These are phyloP conservation scores for Neofusicoccum sp. DNA, from an alignment of 2,329 filamentous ascomycete genomes.

Conservation along the genomic window DNA sequence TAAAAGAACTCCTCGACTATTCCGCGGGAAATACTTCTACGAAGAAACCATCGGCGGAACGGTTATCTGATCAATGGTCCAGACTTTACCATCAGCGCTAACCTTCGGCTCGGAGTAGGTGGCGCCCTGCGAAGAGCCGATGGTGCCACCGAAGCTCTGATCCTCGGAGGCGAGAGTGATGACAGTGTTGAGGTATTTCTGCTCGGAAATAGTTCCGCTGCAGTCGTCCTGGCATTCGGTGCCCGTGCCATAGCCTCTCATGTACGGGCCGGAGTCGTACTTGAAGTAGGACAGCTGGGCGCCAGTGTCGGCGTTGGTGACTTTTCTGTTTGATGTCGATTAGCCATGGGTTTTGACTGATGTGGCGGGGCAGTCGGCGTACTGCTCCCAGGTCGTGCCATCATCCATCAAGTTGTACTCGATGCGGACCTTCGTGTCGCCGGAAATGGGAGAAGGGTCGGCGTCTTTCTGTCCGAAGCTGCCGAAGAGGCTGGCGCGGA, in stretches of 20 bases:
- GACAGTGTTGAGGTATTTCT: conserved; percentile 41
- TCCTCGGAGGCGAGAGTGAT: conserved; percentile 39
- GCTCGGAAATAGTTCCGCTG: conserved; percentile 37
- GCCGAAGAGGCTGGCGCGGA: conserved; percentile 42
- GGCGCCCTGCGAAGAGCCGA: not conserved
- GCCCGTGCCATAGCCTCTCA: conserved; percentile 41
- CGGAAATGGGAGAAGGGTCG: conserved; percentile 22
- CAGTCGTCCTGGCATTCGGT: conserved; percentile 42
- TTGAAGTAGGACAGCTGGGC: conserved; percentile 35
- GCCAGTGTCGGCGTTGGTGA: conserved; percentile 41
- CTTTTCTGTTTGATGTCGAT: conserved; percentile 1
- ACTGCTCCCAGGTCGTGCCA: conserved; percentile 33
- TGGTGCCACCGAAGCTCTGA: conserved; percentile 24
- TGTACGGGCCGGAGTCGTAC: conserved; percentile 36
- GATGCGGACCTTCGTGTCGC: conserved; percentile 34
- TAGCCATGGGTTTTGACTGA: not conserved
- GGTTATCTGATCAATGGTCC: conserved; percentile 10
- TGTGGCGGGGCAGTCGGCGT: not conserved
- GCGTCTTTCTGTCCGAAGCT: conserved; percentile 42
- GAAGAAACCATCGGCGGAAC: not conserved
- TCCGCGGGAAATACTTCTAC: too few species aligned
- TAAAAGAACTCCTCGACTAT: too few species aligned
- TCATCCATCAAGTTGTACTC: conserved; percentile 28
- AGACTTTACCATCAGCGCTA: conserved; percentile 1
- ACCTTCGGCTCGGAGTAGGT: not conserved